Evolutionary conservation across 2,329 filamentous ascomycete species (phyloP).

Genomic region (Cladobotryum protrusum): DNA sequence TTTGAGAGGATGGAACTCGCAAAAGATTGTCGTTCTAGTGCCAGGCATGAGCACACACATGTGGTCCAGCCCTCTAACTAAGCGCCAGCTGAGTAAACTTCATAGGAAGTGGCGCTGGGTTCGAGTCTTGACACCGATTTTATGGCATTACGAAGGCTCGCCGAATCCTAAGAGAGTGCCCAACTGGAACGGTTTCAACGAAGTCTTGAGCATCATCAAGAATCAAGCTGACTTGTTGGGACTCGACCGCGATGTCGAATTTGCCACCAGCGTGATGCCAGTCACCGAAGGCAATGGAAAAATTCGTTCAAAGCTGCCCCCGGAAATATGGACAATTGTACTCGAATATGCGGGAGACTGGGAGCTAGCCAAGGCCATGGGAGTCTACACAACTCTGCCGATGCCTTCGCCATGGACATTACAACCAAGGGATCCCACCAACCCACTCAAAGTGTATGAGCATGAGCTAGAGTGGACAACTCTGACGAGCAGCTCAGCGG

Average conservation of each 20-base stretch:
- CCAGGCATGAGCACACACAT: conserved; percentile 84
- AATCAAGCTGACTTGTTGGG: conserved; percentile 72
- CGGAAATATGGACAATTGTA: conserved; percentile 85
- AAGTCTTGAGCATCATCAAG: conserved; percentile 67
- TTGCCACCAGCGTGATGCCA: conserved; percentile 36
- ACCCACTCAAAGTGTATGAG: conserved; percentile 65
- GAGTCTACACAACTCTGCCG: conserved; percentile 71
- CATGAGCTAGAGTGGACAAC: conserved; percentile 81
- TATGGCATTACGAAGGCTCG: conserved; percentile 68
- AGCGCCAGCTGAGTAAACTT: conserved; percentile 79
- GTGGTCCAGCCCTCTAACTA: conserved; percentile 87
- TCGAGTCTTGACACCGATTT: conserved; percentile 68
- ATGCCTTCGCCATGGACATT: conserved; percentile 64
- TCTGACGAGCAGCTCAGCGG: conserved; percentile 61
- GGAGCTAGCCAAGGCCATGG: conserved; percentile 78
- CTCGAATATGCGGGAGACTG: conserved; percentile 81
- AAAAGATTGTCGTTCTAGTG: conserved; percentile 77
- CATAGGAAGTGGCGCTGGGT: conserved; percentile 83
- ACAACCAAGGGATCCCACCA: conserved; percentile 52
- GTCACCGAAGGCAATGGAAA: conserved; percentile 28
- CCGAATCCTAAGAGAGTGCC: conserved; percentile 47
- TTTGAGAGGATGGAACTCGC: conserved; percentile 77
- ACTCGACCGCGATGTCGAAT: conserved; percentile 64
- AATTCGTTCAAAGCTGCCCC: conserved; percentile 54
- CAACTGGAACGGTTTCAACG: conserved; percentile 60